Evolutionary conservation across 2,329 filamentous ascomycete species (phyloP), one percentile per base, ranked within the genome.

Genomic region (Exophiala bonariae): DNA sequence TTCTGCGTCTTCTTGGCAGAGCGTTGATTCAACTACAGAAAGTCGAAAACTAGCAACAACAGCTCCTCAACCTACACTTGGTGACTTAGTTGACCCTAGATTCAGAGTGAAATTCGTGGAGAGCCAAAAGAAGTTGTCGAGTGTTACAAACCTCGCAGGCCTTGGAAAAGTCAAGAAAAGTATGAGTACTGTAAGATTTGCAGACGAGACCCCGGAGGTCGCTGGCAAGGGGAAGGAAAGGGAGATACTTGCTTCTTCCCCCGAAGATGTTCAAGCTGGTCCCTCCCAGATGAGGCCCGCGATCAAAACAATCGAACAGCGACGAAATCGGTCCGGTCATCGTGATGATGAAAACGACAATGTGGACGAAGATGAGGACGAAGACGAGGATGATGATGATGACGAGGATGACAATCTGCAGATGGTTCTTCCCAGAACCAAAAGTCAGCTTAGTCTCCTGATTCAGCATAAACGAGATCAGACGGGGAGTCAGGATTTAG

Each of bases 61-160:
- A 40, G 55, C 42, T 48, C 53, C 22, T 47, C 54, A 3, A 31
- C 42, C 3, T 36, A 37, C 17, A 50, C 60, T n/a, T 9, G 33
- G 36, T 13, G 43, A 45, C n/a, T 60, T 72, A 2, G 66, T 70
- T 9, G 62, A 66, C 13, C 64, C 60, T 22, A 61, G 64, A 37
- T 72, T 72, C 48, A 65, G 69, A 3, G 50, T 58, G 5, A 62
- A 59, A 20, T 72, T 71, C 44, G 63, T 62, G 5, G 63, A 70
- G 51, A 59, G 42, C 4, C 56, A 56, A 38, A 55, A 54, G 28
- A 48, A 47, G 22, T 13, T 55, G 22, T 31, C 47, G 17, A 58
- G 52, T 30, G 50, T 45, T 9, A 49, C 52, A 2, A 58, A 56
- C 39, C 51, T 59, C 26, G 37, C 49, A 14, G 44, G 36, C 7